Conservation (phyloP, 2,329 filamentous ascomycete species). For the Bisporella sp. region DNA sequence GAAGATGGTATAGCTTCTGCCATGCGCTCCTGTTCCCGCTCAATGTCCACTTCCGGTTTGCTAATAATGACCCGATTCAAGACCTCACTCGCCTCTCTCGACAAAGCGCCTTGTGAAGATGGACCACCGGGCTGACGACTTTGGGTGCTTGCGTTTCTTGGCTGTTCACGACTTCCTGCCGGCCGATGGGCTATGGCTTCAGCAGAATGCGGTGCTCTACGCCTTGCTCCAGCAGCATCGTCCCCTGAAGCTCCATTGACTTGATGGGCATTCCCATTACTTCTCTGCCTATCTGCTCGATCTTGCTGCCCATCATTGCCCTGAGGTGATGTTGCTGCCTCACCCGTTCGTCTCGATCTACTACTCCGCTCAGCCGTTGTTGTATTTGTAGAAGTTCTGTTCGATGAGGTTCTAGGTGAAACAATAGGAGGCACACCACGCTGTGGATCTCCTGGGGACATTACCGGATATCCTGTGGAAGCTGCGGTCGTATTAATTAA, state of each 20-base stretch:
- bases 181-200: constrained; percentile 37
- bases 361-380: constrained; percentile 25
- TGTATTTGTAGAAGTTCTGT: constrained; percentile 36
- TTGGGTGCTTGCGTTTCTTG: constrained; percentile 27
- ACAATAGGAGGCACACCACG: constrained; percentile 63
- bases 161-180: constrained; percentile 32
- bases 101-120: constrained; percentile 50
- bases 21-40: constrained; percentile 63
- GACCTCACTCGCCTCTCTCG: constrained; percentile 72
- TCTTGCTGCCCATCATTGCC: constrained; percentile 19
- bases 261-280: constrained; percentile 30
- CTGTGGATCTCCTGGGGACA: constrained; percentile 40
- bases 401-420: constrained; percentile 77
- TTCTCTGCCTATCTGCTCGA: constrained; percentile 26
- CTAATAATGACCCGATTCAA: constrained; percentile 72
- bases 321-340: constrained; percentile 17
- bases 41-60: constrained; percentile 66
- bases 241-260: constrained; percentile 34
- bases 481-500: constrained; percentile 36
- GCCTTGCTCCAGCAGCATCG: constrained; percentile 32
- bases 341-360: constrained; percentile 16
- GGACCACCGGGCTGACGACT: constrained; percentile 27
- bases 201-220: constrained; percentile 37
- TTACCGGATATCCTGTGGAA: constrained; percentile 25
- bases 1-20: constrained; percentile 46